These are phyloP conservation scores for Gamarada debralockiae DNA, from an alignment of 495 filamentous ascomycete species.

Conservation along the genomic window DNA sequence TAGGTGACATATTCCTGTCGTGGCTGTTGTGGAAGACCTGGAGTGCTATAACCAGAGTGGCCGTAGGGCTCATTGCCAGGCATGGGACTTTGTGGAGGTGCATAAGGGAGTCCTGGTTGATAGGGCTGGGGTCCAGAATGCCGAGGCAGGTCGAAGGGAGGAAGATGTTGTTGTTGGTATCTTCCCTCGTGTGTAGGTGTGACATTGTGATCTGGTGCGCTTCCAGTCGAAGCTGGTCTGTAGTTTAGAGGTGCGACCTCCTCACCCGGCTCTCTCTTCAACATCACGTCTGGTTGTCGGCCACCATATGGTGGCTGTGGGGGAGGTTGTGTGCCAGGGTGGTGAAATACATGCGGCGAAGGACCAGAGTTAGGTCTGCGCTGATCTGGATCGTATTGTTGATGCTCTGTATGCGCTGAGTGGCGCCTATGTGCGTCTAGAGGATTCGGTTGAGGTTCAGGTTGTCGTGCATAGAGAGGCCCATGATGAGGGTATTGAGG, in stretches of 20 bases:
- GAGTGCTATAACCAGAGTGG: conserved; percentile 24
- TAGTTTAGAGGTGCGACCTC: conserved; percentile 27
- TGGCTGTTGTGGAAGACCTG: conserved; percentile 1
- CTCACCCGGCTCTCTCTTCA: conserved; percentile 47
- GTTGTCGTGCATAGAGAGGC: conserved; percentile 8
- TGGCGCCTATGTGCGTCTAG: conserved; percentile 12
- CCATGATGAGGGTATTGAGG: conserved; percentile 10
- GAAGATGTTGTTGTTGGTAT: conserved; percentile 4
- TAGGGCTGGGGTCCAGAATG: neutral
- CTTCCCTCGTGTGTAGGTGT: conserved; percentile 12
- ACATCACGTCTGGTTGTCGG: conserved; percentile 36
- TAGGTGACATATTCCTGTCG: conserved; percentile 10
- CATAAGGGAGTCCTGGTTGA: conserved; percentile 16
- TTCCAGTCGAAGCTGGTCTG: conserved; percentile 17
- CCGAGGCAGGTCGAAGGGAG: conserved; percentile 27
- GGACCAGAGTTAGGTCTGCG: conserved; percentile 18
- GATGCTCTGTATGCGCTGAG: conserved; percentile 13
- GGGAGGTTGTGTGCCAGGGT: conserved; percentile 1
- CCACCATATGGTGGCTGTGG: conserved; percentile 33
- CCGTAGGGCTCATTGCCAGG: conserved; percentile 40
- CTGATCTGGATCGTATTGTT: conserved; percentile 20
- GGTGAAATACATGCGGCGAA: conserved; percentile 16
- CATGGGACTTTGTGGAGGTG: conserved; percentile 38
- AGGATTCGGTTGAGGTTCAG: conserved; percentile 9
- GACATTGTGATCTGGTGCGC: conserved; percentile 12